These are phyloP conservation scores for Vachellia pachyceras DNA, from an alignment of 306 rosid species.

Conservation along the genomic window DNA sequence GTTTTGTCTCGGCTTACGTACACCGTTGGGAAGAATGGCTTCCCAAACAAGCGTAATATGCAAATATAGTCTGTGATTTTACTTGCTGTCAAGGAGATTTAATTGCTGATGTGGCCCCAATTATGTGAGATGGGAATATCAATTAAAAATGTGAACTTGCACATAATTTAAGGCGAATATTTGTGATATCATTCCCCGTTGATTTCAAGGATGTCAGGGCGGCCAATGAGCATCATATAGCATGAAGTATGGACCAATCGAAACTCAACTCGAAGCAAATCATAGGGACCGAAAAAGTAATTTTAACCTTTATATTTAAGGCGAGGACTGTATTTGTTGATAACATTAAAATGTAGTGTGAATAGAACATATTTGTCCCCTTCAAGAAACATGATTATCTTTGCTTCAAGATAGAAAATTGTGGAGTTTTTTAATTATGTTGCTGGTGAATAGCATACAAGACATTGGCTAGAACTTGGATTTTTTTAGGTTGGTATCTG, in stretches of 20 bases:
- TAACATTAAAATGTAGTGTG: too few relatives aligned
- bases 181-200: neutral
- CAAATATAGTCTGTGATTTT: neutral
- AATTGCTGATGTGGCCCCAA: neutral
- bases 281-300: neutral
- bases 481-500: neutral
- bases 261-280: neutral
- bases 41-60: too few relatives aligned
- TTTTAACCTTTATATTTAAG: neutral
- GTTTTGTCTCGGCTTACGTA: too few relatives aligned
- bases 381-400: neutral
- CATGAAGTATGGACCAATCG: neutral
- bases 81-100: neutral
- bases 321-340: neutral
- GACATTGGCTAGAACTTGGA: neutral
- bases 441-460: neutral
- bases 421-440: neutral
- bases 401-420: neutral
- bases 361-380: neutral
- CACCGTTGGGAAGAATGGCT: too few relatives aligned
- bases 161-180: neutral
- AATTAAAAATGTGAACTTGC: neutral
- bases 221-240: neutral
- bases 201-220: neutral
- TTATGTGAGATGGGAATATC: neutral